A percentile compares a stretch with the other conserved stretches of the same genome.
These are phyloP conservation scores for Chlamydomonas reinhardtii DNA, from an alignment of 163 green algal genomes.

Conservation along the genomic window DNA sequence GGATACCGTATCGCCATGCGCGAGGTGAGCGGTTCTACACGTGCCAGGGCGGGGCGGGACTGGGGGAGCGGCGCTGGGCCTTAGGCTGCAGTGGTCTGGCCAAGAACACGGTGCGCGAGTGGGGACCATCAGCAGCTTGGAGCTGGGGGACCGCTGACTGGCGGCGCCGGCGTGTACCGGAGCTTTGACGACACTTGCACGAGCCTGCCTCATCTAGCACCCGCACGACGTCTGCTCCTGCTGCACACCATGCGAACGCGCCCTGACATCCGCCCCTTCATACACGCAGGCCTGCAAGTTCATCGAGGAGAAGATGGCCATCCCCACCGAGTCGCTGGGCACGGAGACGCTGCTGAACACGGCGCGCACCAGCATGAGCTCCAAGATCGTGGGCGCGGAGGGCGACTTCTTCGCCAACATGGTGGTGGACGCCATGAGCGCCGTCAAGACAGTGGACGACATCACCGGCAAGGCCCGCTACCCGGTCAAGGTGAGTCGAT, in stretches of 20 bases:
- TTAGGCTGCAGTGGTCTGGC: no score
- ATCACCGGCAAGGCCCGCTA: slow-evolving; percentile 79
- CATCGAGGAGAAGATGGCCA: slow-evolving; percentile 91
- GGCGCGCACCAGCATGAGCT: slow-evolving; percentile 95
- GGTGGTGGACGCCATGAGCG: slow-evolving; percentile 92
- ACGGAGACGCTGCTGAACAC: slow-evolving; percentile 89
- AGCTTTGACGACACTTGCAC: no score
- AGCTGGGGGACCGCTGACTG: no score
- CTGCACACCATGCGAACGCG: no score
- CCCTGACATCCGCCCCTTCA: no score
- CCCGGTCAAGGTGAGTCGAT: slow-evolving; percentile 76
- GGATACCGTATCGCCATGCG: slow-evolving; percentile 97
- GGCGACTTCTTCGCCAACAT: slow-evolving; percentile 94
- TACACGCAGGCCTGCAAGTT: slow-evolving; percentile 90
- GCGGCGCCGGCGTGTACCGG: no score
- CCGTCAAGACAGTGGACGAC: slow-evolving; percentile 39
- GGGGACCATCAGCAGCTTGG: no score
- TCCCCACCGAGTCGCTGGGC: slow-evolving; percentile 83
- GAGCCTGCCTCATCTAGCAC: no score
- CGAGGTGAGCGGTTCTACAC: slow-evolving; percentile 74
- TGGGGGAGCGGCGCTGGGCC: no score
- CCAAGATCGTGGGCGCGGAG: slow-evolving; percentile 89
- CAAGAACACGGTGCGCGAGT: no score
- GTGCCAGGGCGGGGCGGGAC: neutral
- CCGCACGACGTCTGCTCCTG: no score